phyloP scores from a whole-genome alignment of 805 yeast species.

The Pichia manshurica region DNA sequence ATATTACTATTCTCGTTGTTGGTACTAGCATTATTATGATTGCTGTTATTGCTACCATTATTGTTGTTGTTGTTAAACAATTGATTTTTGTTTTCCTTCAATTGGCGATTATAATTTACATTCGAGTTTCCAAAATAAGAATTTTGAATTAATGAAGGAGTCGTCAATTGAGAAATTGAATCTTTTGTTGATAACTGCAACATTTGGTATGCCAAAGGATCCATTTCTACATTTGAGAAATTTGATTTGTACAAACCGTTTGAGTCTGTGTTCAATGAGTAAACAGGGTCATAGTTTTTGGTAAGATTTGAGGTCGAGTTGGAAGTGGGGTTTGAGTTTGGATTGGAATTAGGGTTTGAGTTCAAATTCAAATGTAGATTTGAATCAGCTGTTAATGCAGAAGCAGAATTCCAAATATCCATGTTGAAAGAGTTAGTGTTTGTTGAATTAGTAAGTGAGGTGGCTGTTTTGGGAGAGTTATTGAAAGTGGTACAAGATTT shows the following conservation, averaged over 20 bases:
- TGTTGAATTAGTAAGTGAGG: not conserved
- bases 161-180: constrained; percentile 12
- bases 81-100: constrained; percentile 5
- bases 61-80: not conserved
- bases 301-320: not conserved
- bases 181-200: constrained; percentile 21
- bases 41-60: not conserved
- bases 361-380: not conserved
- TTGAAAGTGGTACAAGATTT: not conserved
- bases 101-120: constrained; percentile 10
- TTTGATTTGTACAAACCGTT: constrained; percentile 9
- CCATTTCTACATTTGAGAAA: constrained; percentile 23
- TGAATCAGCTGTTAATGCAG: not conserved
- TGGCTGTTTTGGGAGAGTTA: not conserved
- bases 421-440: not conserved
- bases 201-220: constrained; percentile 24
- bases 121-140: constrained; percentile 11
- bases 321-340: constrained; percentile 1
- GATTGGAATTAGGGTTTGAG: constrained; percentile 2
- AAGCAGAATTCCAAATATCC: constrained; percentile 5
- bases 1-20: not conserved
- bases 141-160: constrained; percentile 12
- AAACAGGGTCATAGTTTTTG: not conserved
- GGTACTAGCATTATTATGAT: not conserved
- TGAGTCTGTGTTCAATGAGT: not conserved